Base-by-base conservation (phyloP, 225 moss, liverwort and hornwort genomes). In the Marchantia polymorpha region DNA sequence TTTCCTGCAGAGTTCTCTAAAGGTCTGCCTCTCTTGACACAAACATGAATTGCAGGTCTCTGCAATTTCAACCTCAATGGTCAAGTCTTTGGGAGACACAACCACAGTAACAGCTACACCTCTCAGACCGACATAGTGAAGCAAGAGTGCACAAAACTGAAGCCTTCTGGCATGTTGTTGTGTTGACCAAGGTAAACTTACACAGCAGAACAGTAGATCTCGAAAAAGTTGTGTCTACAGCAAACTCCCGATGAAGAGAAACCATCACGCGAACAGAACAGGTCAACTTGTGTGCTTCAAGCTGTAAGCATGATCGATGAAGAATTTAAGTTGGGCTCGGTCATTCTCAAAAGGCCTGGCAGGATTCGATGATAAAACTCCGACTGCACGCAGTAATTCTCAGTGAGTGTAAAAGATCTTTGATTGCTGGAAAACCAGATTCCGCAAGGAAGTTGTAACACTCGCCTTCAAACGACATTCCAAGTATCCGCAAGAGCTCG, bases 401-500 rank as follows among this genome's bases (percentile, higher is more conserved):
- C 73, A 73, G 12, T 25, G 22, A 16, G 23, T 26, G 25, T 53
- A 73, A 29, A 54, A 7, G 12, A 15, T 7, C 17, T 51, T 72
- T 20, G 3, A 14, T n/a, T 54, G 13, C 8, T 58, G 16, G 58
- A 10, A 10, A 19, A 14, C 53, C 74, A 15, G n/a, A 75, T 15
- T 22, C 19, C 39, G 6, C 54, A 73, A 3, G 54, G 27, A 53
- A 16, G 20, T 19, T 22, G 27, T 53, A 12, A 9, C 30, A 15
- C 25, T 16, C 16, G 23, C 54, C 50, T 52, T 85, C 85, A 88
- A 27, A 97, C 92, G 69, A 88, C 74, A 82, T 94, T 97, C 76
- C 87, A 86, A 27, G 94, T 94, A 63, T 97, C 97, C 53, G 92
- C 83, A 20, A 97, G 86, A 79, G 89, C 93, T 69, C 97, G 94